Evolutionary conservation across 176 grass and related monocot genomes (phyloP).

Genomic region (Dendrocalamus sinicus): DNA sequence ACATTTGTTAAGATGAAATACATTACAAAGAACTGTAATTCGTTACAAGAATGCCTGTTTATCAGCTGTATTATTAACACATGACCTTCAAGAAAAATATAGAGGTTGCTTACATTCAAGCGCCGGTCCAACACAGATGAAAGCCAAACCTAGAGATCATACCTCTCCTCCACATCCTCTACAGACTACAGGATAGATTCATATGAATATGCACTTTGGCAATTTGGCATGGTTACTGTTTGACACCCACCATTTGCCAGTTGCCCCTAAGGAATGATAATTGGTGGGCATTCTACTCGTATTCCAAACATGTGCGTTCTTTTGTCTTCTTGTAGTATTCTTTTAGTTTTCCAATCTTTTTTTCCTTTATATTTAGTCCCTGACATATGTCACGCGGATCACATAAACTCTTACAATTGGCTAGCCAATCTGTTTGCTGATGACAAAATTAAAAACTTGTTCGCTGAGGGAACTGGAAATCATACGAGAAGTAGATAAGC

Average conservation of each 20-base stretch:
- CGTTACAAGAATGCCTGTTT: neutral
- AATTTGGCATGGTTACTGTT: conserved; percentile 19
- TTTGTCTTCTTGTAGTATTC: conserved; percentile 5
- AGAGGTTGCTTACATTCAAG: no score
- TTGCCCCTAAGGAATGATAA: neutral
- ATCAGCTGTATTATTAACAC: neutral
- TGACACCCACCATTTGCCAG: neutral
- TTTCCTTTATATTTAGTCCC: neutral
- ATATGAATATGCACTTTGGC: neutral
- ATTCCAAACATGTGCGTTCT: neutral
- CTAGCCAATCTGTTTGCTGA: neutral
- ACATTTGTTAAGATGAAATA: neutral
- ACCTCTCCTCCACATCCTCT: neutral
- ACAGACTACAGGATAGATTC: conserved; percentile 26
- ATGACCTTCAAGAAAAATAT: neutral
- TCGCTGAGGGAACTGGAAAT: neutral
- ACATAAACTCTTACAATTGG: neutral
- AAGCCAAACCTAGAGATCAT: neutral
- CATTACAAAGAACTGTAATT: neutral
- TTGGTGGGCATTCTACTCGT: conserved; percentile 6
- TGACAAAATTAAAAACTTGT: no score
- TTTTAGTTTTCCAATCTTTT: neutral
- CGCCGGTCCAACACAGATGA: neutral
- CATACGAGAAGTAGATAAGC: neutral
- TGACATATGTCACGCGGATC: conserved; percentile 8